phyloP scores from a whole-genome alignment of 2,329 filamentous ascomycete genomes.

The Alternaria hordeiaustralica region DNA sequence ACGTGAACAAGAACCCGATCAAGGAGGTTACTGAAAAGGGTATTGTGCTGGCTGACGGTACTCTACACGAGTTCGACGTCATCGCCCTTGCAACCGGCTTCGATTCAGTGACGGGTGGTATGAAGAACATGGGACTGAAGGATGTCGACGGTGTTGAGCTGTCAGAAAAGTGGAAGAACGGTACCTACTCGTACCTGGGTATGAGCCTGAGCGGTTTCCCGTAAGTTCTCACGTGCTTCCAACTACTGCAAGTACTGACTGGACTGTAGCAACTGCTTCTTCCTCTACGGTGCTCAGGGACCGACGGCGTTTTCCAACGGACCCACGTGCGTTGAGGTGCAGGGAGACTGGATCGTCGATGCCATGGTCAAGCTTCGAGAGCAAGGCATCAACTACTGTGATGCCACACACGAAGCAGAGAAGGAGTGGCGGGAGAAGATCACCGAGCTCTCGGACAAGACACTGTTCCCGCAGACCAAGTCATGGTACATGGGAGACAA shows the following conservation, averaged over 20 bases:
- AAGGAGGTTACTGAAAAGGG: conserved; percentile 49
- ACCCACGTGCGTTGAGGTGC: conserved; percentile 53
- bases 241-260: background rate
- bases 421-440: conserved; percentile 52
- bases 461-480: conserved; percentile 50
- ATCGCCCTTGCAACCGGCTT: conserved; percentile 56
- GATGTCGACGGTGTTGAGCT: conserved; percentile 48
- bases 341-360: conserved; percentile 55
- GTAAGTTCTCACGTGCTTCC: background rate
- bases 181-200: conserved; percentile 52
- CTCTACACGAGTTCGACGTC: conserved; percentile 52
- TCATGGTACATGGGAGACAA: conserved; percentile 56
- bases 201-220: conserved; percentile 50
- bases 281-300: conserved; percentile 55
- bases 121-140: conserved; percentile 50
- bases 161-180: conserved; percentile 51
- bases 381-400: conserved; percentile 49
- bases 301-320: conserved; percentile 57
- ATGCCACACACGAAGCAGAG: conserved; percentile 51
- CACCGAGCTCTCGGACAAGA: conserved; percentile 50
- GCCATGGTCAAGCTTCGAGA: conserved; percentile 48
- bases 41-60: conserved; percentile 50
- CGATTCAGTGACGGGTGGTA: conserved; percentile 53
- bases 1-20: conserved; percentile 53
- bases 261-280: conserved; percentile 49